Evolutionary conservation across 2,329 filamentous ascomycete species (phyloP).

Genomic region (Sclerotinia minor): DNA sequence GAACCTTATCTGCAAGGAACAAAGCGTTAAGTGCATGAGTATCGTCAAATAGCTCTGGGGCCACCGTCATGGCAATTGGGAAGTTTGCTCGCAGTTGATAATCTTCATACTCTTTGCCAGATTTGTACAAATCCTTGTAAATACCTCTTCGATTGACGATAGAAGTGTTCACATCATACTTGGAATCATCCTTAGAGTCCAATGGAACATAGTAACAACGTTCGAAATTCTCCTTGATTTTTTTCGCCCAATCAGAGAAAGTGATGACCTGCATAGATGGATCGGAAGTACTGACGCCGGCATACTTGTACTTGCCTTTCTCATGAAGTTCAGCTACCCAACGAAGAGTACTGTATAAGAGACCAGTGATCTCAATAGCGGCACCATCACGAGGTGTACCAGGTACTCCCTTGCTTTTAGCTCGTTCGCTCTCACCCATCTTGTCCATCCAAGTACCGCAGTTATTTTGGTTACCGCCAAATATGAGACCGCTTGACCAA

Average conservation of each 20-base stretch:
- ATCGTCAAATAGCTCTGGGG: conserved; percentile 80
- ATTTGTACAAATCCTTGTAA: conserved; percentile 95
- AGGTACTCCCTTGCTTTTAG: conserved; percentile 87
- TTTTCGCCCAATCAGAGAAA: conserved; percentile 75
- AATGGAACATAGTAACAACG: conserved; percentile 84
- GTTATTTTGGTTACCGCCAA: conserved; percentile 90
- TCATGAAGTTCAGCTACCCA: conserved; percentile 74
- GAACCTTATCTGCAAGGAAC: conserved; percentile 72
- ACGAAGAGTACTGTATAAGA: conserved; percentile 82
- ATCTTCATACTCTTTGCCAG: conserved; percentile 94
- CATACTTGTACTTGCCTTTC: conserved; percentile 69
- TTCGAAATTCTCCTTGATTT: conserved; percentile 86
- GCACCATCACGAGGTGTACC: conserved; percentile 97
- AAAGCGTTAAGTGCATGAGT: conserved; percentile 78
- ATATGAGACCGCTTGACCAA: conserved; percentile 87
- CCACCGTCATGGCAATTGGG: conserved; percentile 91
- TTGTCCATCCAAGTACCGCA: conserved; percentile 99
- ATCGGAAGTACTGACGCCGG: conserved; percentile 67
- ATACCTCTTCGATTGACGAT: conserved; percentile 90
- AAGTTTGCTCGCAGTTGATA: conserved; percentile 96
- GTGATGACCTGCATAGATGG: conserved; percentile 56
- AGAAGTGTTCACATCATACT: conserved; percentile 76
- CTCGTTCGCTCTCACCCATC: conserved; percentile 96
- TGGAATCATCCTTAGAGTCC: conserved; percentile 65
- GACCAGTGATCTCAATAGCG: conserved; percentile 89